phyloP scores from a whole-genome alignment of 257 asterid genomes.

The Solanum chaucha region DNA sequence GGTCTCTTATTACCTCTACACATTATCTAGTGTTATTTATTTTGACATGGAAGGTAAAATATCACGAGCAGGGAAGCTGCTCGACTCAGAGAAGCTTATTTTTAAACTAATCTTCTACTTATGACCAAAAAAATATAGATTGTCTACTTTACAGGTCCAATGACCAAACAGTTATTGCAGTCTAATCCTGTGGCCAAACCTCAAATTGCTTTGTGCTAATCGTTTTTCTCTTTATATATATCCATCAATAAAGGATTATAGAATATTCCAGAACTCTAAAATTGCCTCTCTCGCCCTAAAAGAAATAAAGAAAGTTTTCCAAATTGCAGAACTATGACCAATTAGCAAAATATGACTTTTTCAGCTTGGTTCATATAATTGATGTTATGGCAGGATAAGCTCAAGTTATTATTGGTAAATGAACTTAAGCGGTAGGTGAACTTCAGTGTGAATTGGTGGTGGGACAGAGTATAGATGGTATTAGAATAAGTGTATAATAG shows the following conservation, averaged over 20 bases:
- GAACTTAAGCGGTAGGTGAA: background rate
- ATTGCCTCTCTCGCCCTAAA: background rate
- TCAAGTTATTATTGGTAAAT: background rate
- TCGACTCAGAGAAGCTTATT: background rate
- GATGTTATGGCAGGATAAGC: background rate
- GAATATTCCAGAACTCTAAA: background rate
- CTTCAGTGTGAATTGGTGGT: background rate
- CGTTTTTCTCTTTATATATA: background rate
- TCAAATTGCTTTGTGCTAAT: background rate
- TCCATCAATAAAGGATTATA: background rate
- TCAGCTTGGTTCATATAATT: background rate
- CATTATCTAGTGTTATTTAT: background rate
- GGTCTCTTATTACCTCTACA: background rate
- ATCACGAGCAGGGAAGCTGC: background rate
- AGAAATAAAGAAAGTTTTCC: background rate
- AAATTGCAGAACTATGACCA: background rate
- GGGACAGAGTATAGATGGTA: background rate
- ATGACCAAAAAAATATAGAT: background rate
- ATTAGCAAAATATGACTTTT: background rate
- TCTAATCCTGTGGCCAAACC: background rate
- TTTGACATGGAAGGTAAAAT: background rate
- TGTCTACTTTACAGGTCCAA: background rate
- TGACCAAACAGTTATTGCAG: background rate
- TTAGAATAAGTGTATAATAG: background rate
- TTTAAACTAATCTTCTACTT: background rate